Evolutionary conservation across 2,329 filamentous ascomycete genomes (phyloP).

Genomic region (Aspergillus cejpii): DNA sequence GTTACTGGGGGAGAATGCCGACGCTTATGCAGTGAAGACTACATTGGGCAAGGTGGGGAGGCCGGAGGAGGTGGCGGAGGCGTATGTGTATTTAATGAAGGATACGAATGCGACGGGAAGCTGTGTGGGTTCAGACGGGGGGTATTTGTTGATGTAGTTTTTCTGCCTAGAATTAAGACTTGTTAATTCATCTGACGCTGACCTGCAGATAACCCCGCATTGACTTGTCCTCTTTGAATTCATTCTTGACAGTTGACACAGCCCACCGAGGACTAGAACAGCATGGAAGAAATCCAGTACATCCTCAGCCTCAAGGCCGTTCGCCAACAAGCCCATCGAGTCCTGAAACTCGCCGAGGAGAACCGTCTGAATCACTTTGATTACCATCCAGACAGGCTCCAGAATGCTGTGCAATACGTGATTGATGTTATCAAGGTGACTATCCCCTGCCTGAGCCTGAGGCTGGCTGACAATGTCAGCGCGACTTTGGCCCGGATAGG

Average conservation of each 20-base stretch:
- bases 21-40: slow-evolving; percentile 1
- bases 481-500: slow-evolving; percentile 47
- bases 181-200: not conserved
- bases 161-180: too few relatives aligned
- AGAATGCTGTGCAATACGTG: slow-evolving; percentile 41
- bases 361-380: slow-evolving; percentile 41
- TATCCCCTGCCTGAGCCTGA: not conserved
- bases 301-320: slow-evolving; percentile 27
- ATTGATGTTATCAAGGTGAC: slow-evolving; percentile 40
- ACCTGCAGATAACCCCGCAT: not conserved
- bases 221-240: not conserved
- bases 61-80: slow-evolving; percentile 24
- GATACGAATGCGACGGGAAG: not conserved
- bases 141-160: not conserved
- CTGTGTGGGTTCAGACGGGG: not conserved
- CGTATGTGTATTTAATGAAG: slow-evolving; percentile 25
- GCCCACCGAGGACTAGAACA: not conserved
- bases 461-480: slow-evolving; percentile 27
- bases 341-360: slow-evolving; percentile 34
- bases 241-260: not conserved
- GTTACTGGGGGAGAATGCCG: slow-evolving; percentile 25
- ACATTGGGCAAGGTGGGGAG: not conserved
- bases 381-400: slow-evolving; percentile 36
- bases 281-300: slow-evolving; percentile 22
- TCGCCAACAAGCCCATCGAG: slow-evolving; percentile 22